Conservation (phyloP, 148 eudicot genomes). For the Rheum nobile region DNA sequence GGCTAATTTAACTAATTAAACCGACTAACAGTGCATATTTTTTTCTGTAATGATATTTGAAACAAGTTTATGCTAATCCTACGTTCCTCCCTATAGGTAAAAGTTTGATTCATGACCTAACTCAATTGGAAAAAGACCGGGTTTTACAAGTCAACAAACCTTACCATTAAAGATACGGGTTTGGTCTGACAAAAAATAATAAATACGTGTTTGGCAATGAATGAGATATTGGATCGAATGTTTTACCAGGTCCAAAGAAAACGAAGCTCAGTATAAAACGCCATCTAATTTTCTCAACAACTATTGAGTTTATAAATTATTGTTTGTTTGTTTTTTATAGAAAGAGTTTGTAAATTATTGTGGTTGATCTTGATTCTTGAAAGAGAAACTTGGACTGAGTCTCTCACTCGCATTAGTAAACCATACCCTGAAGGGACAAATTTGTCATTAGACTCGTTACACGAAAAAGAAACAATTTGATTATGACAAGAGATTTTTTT, state of each 20-base stretch:
- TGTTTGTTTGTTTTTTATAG: too few relatives aligned
- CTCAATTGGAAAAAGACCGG: not conserved
- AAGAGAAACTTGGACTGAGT: not conserved
- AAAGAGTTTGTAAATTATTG: not conserved
- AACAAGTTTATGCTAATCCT: not conserved
- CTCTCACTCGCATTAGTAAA: not conserved
- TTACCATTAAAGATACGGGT: not conserved
- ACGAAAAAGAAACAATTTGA: too few relatives aligned
- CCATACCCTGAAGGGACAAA: not conserved
- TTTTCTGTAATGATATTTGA: too few relatives aligned
- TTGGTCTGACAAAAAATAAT: not conserved
- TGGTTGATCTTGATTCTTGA: not conserved
- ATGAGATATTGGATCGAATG: not conserved
- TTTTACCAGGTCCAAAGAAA: constrained; percentile 8
- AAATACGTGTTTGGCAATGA: not conserved
- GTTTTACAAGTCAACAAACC: not conserved
- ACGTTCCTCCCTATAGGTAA: not conserved
- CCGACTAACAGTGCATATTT: not conserved
- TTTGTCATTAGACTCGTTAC: too few relatives aligned
- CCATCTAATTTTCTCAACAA: not conserved
- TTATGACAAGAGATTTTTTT: too few relatives aligned
- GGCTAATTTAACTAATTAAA: not conserved
- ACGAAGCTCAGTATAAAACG: not conserved
- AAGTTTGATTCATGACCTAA: not conserved
- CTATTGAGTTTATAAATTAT: not conserved